Percentiles rank a stretch among this genome's conserved stretches.
Evolutionary conservation across 148 eudicot species (phyloP).

Genomic region (Diospyros lotus): DNA sequence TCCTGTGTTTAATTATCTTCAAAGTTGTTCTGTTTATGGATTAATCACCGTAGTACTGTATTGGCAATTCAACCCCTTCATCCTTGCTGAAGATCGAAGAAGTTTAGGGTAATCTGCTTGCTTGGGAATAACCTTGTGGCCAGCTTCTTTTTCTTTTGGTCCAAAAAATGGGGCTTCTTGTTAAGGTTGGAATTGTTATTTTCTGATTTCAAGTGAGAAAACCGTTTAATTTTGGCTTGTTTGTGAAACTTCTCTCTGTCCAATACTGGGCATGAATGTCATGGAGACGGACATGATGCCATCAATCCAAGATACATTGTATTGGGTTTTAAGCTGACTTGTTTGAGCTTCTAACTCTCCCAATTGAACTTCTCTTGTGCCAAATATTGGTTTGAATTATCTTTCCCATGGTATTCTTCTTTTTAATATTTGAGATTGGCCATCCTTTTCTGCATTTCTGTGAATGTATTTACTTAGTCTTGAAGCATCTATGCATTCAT

Average conservation of each 20-base stretch:
- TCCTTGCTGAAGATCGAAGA: not conserved
- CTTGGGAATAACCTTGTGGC: too few species aligned
- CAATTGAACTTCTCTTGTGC: not conserved
- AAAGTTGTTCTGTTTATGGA: not conserved
- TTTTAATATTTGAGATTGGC: not conserved
- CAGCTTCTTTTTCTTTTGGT: not conserved
- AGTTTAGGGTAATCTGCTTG: not conserved
- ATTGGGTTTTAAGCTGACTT: not conserved
- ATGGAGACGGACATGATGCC: not conserved
- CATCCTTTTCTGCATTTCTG: not conserved
- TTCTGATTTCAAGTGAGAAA: not conserved
- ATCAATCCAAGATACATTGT: not conserved
- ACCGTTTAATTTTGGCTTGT: too few species aligned
- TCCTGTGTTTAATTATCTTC: not conserved
- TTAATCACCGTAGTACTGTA: not conserved
- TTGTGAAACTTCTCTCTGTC: not conserved
- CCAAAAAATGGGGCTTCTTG: not conserved
- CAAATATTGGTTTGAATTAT: not conserved
- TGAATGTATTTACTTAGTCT: not conserved
- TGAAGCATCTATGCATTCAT: not conserved
- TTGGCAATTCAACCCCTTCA: not conserved
- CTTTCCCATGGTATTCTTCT: not conserved
- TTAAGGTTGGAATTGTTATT: not conserved
- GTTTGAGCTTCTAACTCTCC: not conserved
- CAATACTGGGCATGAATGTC: not conserved